Evolutionary conservation across 352 stramenopile species (phyloP).

Genomic region (Phytophthora tubulina): DNA sequence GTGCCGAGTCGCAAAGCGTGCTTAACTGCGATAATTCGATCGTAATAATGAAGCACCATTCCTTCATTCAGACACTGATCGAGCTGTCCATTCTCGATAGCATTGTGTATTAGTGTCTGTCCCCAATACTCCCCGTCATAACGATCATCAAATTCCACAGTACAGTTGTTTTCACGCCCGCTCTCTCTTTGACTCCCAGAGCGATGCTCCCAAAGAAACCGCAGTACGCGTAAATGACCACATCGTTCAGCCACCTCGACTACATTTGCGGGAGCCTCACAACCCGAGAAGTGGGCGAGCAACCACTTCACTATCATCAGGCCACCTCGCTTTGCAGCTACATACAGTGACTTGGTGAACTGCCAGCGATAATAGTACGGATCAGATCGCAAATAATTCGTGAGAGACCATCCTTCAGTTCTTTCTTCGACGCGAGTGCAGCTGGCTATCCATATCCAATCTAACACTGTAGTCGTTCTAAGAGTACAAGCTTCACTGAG

Average conservation of each 20-base stretch:
- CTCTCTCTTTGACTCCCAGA: neutral
- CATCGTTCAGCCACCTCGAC: neutral
- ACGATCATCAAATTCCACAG: neutral
- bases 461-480: neutral
- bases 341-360: conserved; percentile 7
- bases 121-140: neutral
- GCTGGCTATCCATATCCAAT: conserved; percentile 18
- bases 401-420: conserved; percentile 15
- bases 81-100: conserved; percentile 13
- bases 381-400: conserved; percentile 18
- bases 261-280: neutral
- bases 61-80: conserved; percentile 4
- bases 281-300: conserved; percentile 12
- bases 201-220: conserved; percentile 8
- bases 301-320: conserved; percentile 13
- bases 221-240: conserved; percentile 9
- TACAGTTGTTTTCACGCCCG: neutral
- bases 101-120: neutral
- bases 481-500: conserved; percentile 9
- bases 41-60: neutral
- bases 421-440: conserved; percentile 10
- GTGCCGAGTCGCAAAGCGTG: conserved; percentile 6
- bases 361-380: conserved; percentile 14
- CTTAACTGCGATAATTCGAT: neutral
- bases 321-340: conserved; percentile 1